Conservation (phyloP, 108 stramenopile genomes). For the Stephanodiscus minutulus region DNA sequence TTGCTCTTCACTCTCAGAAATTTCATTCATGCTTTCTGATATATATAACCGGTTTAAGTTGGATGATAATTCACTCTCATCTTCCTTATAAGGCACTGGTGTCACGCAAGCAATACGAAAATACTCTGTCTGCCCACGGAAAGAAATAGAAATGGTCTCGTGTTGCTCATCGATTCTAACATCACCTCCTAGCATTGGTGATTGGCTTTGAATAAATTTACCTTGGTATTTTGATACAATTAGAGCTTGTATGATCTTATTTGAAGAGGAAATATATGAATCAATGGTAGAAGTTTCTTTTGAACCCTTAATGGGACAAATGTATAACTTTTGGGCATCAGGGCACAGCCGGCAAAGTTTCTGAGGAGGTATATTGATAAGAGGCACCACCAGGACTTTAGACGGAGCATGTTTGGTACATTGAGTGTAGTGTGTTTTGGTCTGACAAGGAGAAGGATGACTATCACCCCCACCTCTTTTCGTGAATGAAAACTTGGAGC, state of each 20-base stretch:
- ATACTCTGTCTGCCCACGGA: conserved; percentile 32
- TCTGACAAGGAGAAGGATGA: conserved; percentile 25
- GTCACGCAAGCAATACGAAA: conserved; percentile 31
- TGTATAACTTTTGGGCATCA: conserved; percentile 30
- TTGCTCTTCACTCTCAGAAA: conserved; percentile 4
- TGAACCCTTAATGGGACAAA: conserved; percentile 15
- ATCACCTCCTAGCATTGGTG: conserved; percentile 4
- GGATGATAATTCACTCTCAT: conserved; percentile 3
- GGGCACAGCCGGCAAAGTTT: conserved; percentile 22
- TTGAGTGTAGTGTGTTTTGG: conserved; percentile 12
- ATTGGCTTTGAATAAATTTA: conserved; percentile 20
- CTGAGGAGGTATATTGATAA: conserved; percentile 15
- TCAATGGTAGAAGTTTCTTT: not conserved
- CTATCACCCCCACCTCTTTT: conserved; percentile 63
- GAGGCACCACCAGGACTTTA: conserved; percentile 28
- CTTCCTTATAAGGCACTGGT: conserved; percentile 1
- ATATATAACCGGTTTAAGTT: conserved; percentile 13
- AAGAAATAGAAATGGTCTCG: conserved; percentile 39
- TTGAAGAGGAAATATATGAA: conserved; percentile 10
- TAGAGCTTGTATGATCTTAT: conserved; percentile 37
- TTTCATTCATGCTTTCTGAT: not conserved
- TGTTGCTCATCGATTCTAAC: not conserved
- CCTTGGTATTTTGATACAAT: conserved; percentile 41
- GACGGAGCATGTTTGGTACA: not conserved
- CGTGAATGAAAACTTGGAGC: conserved; percentile 65